phyloP scores from a whole-genome alignment of 148 eudicot genomes.

The Fagopyrum homotropicum region DNA sequence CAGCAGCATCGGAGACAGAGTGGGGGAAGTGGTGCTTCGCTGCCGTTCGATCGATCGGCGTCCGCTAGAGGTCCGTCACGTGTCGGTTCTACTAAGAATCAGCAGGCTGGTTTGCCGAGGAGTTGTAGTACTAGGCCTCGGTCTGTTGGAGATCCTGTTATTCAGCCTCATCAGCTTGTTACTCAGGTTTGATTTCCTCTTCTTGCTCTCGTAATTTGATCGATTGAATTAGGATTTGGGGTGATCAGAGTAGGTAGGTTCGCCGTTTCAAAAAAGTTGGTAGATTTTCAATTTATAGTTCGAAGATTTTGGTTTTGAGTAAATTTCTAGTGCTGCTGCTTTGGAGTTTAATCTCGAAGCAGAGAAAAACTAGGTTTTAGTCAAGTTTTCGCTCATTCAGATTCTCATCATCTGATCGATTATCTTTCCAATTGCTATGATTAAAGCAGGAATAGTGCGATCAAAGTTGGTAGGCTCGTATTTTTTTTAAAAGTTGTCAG shows the following conservation, averaged over 20 bases:
- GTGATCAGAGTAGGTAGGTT: not conserved
- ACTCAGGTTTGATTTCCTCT: constrained; percentile 44
- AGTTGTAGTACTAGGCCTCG: constrained; percentile 69
- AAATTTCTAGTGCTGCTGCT: not conserved
- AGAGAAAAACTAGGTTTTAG: not conserved
- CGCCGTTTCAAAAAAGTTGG: not conserved
- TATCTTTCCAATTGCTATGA: not conserved
- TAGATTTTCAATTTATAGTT: not conserved
- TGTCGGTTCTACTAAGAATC: constrained; percentile 19
- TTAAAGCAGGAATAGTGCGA: too few relatives aligned
- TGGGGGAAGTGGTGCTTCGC: constrained; percentile 12
- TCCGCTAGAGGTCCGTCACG: constrained; percentile 47
- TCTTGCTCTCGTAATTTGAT: not conserved
- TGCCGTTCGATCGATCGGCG: constrained; percentile 59
- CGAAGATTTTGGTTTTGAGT: not conserved
- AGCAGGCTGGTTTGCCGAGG: constrained; percentile 39
- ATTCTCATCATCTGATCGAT: too few relatives aligned
- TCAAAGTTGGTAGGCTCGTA: too few relatives aligned
- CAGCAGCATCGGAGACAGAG: constrained; percentile 42
- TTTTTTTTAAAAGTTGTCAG: too few relatives aligned
- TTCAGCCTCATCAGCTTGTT: constrained; percentile 73
- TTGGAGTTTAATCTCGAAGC: not conserved
- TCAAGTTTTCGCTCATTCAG: too few relatives aligned
- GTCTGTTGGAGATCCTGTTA: constrained; percentile 69
- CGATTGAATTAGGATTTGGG: not conserved